Evolutionary conservation across 257 asterid species (phyloP), one percentile per base, ranked within the genome.

Genomic region (Scutellaria barbata): DNA sequence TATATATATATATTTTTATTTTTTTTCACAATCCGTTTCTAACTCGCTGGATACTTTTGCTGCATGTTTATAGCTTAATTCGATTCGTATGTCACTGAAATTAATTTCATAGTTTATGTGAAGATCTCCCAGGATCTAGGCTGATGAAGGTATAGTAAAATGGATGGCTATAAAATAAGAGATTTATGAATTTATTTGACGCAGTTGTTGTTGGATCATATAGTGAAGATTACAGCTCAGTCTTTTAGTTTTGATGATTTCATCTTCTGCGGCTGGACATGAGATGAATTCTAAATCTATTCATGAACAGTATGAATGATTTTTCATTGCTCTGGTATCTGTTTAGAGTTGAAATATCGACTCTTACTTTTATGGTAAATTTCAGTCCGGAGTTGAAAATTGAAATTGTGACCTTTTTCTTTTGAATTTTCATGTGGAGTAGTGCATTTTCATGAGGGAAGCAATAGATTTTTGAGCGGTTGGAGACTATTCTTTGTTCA

Each of bases 121-220:
- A 17, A 45, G 79, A 63, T 76, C 77, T 73, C 53, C 17, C 13
- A 39, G 65, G 80, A 76, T 76, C 79, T 68, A 58, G 72, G 75
- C 17, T 52, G 45, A 75, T 46, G 55, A 66, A 37, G 52, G 33
- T 66, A 37, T 54, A 22, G 45, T 50, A 63, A 54, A 72, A 68
- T 63, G 39, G 52, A 30, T 30, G 40, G 11, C 1, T 5, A 68
- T 30, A 30, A 11, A 53, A 16, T 46, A 11, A 1, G 69, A 50
- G 35, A 66, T 53, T 75, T 22, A 7, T 64, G 74, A 52, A 63
- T 67, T 55, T 73, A 45, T 57, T 55, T 63, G 60, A 33, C 43
- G 12, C 30, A 16, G 7, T 52, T 71, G 50, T 52, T 71, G 50
- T 57, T 63, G 59, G 72, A 80, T 76, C 46, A 56, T 42, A 37